Base-by-base conservation (phyloP, 495 filamentous ascomycete species). In the Aspergillus heteromorphus region DNA sequence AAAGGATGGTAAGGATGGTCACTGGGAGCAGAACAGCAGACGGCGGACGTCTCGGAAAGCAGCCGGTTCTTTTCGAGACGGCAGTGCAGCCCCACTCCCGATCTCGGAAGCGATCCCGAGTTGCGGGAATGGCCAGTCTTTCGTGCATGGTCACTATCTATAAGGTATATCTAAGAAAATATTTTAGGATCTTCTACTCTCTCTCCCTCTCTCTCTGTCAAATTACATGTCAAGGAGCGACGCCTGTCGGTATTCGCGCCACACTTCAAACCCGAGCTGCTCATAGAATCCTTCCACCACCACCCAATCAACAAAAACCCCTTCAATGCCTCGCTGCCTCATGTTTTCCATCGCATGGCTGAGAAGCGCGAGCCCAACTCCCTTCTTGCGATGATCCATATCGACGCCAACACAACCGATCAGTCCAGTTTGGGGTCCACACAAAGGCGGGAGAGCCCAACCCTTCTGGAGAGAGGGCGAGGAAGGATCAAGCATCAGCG, bases 321-420 rank as follows among this genome's bases (percentile, higher is more conserved):
- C 75, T 40, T 79, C 68, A 13, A 77, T 61, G 1, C 76, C 78
- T 34, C 75, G 61, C 13, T 66, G 54, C 55, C 68, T 77, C 75
- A 81, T 75, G 53, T 77, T 57, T 49, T 76, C 68, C n/a, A 81
- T 64, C 1, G 78, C 78, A 60, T 73, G 72, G 7, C 70, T 70
- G 25, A 81, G 48, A 36, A 81, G 54, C 5, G 75, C 76, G 40
- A 79, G 53, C 2, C 76, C 78, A 19, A 79, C 64, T 4, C 78
- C 78, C 27, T 63, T 66, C 13, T 65, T 67, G 13, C 78, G 67
- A 36, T 69, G 63, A 0, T 54, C 57, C 20, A 54, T 49, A 57
- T 81, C 76, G 27, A 79, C 71, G 21, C 78, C 78, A 8, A 81
- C 78, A 48, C 70, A 74, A 1, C 72, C 78, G 29, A 81, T 79